Percentiles rank a stretch among this genome's conserved stretches.
phyloP scores from a whole-genome alignment of 805 yeast species.

The Monosporozyma siamensis region DNA sequence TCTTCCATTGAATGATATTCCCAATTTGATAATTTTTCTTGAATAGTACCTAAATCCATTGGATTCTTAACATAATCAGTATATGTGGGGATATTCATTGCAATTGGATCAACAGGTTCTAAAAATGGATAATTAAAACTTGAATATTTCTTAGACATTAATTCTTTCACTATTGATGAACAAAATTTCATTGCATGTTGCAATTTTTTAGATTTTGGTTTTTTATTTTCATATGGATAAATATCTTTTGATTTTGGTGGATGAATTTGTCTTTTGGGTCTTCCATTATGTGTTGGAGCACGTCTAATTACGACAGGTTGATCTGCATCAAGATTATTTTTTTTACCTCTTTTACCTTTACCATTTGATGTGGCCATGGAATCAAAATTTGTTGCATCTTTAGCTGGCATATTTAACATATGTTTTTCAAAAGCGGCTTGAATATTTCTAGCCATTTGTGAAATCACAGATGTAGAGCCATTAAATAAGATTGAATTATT shows the following conservation, averaged over 20 bases:
- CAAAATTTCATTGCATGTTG: conserved; percentile 87
- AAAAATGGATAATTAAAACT: conserved; percentile 82
- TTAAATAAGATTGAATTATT: conserved; percentile 74
- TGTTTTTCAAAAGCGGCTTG: conserved; percentile 92
- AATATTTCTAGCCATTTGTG: conserved; percentile 85
- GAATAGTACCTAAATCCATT: conserved; percentile 88
- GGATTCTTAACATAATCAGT: conserved; percentile 80
- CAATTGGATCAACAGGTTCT: conserved; percentile 92
- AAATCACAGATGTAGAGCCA: conserved; percentile 72
- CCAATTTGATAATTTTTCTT: conserved; percentile 71
- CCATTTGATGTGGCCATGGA: conserved; percentile 16
- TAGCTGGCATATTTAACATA: conserved; percentile 81
- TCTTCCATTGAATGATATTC: conserved; percentile 84
- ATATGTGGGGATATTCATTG: conserved; percentile 85
- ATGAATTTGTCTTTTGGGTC: conserved; percentile 93
- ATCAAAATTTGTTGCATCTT: conserved; percentile 30
- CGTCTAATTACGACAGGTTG: conserved; percentile 47
- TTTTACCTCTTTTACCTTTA: conserved; percentile 18
- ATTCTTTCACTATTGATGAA: conserved; percentile 70
- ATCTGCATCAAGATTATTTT: conserved; percentile 23
- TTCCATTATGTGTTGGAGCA: conserved; percentile 65
- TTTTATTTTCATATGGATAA: conserved; percentile 60
- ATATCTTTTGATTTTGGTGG: conserved; percentile 94
- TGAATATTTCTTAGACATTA: conserved; percentile 74
- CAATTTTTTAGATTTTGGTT: conserved; percentile 81